A percentile compares a stretch with the other conserved stretches of the same genome.
Conservation (phyloP, 352 stramenopile species). For the Globisporangium nodosum region DNA sequence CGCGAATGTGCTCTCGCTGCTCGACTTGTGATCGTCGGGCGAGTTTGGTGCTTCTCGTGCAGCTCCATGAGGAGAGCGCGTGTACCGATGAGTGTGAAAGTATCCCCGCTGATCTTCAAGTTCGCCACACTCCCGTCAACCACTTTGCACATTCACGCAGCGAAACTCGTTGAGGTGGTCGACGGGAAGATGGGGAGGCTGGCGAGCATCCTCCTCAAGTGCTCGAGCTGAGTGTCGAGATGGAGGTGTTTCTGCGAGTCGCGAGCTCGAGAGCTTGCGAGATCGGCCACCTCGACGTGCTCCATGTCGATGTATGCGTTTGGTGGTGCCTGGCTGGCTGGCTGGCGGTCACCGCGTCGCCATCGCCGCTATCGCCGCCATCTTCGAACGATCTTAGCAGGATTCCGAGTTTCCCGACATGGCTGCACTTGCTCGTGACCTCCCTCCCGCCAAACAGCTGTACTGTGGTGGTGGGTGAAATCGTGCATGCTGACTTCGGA, state of each 20-base stretch:
- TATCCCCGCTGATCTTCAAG: neutral
- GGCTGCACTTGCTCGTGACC: neutral
- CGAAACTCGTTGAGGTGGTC: neutral
- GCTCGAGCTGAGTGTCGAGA: neutral
- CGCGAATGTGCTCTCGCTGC: slow-evolving; percentile 29
- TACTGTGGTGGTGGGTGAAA: neutral
- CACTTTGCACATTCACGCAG: neutral
- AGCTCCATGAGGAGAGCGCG: no score
- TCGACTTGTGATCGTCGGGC: slow-evolving; percentile 12
- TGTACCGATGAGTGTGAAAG: no score
- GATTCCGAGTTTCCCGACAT: neutral
- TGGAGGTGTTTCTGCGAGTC: no score
- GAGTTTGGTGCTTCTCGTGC: no score
- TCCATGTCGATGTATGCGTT: no score
- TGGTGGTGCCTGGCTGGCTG: no score
- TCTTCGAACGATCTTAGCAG: neutral
- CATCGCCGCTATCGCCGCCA: no score
- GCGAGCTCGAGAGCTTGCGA: no score
- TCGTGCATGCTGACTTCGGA: neutral
- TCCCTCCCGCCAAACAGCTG: neutral
- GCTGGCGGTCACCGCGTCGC: no score
- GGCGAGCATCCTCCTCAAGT: neutral
- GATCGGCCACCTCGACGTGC: no score
- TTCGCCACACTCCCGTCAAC: neutral
- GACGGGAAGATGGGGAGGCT: neutral